Evolutionary conservation across 208 protist genomes (phyloP), one percentile per base, ranked within the genome.

Genomic region (Trypanosoma theileri): DNA sequence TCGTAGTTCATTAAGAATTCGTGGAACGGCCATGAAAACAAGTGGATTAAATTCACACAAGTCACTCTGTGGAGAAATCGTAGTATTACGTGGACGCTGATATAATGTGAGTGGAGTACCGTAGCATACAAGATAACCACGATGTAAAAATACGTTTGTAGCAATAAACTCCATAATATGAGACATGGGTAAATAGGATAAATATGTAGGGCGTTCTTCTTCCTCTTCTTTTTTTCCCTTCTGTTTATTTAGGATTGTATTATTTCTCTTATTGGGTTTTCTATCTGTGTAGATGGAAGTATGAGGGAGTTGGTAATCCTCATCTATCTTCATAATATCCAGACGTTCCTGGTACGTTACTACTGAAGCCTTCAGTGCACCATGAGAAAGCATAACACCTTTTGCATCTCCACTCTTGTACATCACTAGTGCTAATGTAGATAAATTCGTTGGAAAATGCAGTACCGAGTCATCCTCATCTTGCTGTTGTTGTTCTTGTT

Each of bases 371-470:
- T 67, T 71, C 21, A 89, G 55, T 60, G 73, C 77, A 19, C 80
- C 87, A 63, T 97, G 87, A 17, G 81, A 88, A 53, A 94, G 79
- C 54, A 94, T 70, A 28, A 96, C 89, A 40, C 91, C 93, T 45
- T 91, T 91, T 10, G 86, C 74, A 51, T 89, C 80, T 0, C 41
- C 41, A 45, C 6, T 45, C 0, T 89, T 93, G 84, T 97, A 97
- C 62, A 91, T 69, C 31, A 95, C 86, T 7, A 92, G 51, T 16
- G 80, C 87, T 50, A 89, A 55, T 53, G 82, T 81, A 16, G 79
- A 73, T 6, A 77, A 35, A 11, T 76, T 73, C 12, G 84, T 60
- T 11, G 77, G 73, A 0, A 86, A 60, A 45, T 57, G 31, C 28
- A 81, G 28, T 8, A 52, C 31, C 13, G 41, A 6, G 12, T 45